Conservation (phyloP, 441 rosid species). For the Adansonia rubrostipa region DNA sequence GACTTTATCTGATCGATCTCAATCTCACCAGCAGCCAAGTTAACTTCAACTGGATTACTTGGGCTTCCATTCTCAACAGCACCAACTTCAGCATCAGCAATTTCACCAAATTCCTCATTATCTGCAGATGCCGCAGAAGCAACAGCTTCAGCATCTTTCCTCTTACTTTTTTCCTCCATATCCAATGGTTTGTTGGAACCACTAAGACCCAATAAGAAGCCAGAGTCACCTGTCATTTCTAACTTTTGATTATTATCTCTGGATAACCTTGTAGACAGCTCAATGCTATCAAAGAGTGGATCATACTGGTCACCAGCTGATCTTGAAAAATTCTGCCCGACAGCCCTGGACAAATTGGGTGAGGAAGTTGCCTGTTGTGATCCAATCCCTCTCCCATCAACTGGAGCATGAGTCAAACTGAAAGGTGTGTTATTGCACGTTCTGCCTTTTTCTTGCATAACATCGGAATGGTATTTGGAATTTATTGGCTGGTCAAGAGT, state of each 20-base stretch:
- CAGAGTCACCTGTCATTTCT: conserved; percentile 51
- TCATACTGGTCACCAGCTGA: conserved; percentile 70
- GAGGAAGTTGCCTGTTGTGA: conserved; percentile 47
- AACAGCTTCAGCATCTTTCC: conserved; percentile 43
- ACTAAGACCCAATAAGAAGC: conserved; percentile 44
- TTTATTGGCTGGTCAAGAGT: conserved; percentile 52
- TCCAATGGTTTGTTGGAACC: conserved; percentile 61
- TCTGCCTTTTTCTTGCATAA: conserved; percentile 42
- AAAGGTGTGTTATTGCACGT: conserved; percentile 27
- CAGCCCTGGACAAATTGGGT: conserved; percentile 46
- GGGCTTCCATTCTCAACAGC: conserved; percentile 65
- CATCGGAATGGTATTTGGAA: conserved; percentile 47
- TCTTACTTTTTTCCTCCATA: conserved; percentile 56
- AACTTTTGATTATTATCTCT: conserved; percentile 46
- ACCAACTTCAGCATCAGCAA: conserved; percentile 64
- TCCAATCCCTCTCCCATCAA: conserved; percentile 45
- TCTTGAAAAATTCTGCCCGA: conserved; percentile 39
- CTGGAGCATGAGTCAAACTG: conserved; percentile 37
- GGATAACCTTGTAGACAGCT: conserved; percentile 53
- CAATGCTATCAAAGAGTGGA: conserved; percentile 85
- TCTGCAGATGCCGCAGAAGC: conserved; percentile 43
- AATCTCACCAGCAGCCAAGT: conserved; percentile 42
- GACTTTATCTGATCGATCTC: conserved; percentile 67
- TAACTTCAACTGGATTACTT: conserved; percentile 41
- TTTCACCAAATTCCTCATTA: conserved; percentile 70